These are phyloP conservation scores for Lepidium didymum DNA, from an alignment of 345 rosid genomes.

Conservation along the genomic window DNA sequence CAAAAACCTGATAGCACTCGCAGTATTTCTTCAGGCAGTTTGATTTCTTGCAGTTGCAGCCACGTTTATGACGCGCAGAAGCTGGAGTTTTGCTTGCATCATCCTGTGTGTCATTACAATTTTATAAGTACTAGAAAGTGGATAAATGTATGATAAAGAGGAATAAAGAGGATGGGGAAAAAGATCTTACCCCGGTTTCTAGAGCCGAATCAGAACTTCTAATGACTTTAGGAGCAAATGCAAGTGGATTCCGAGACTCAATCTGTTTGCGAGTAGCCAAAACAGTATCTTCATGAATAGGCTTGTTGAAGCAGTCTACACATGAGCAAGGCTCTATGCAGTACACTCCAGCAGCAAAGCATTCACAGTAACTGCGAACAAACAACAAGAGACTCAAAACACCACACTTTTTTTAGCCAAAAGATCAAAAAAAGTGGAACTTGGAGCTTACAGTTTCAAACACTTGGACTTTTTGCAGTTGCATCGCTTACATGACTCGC, in stretches of 20 bases:
- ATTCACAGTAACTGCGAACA: conserved; percentile 48
- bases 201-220: conserved; percentile 46
- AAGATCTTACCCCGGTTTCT: conserved; percentile 52
- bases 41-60: conserved; percentile 98
- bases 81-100: conserved; percentile 82
- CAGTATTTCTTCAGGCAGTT: conserved; percentile 93
- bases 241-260: conserved; percentile 94
- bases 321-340: conserved; percentile 94
- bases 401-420: neutral
- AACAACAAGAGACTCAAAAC: conserved; percentile 2
- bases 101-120: conserved; percentile 41
- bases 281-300: conserved; percentile 86
- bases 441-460: conserved; percentile 85
- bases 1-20: conserved; percentile 94
- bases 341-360: conserved; percentile 97
- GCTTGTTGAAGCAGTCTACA: conserved; percentile 91
- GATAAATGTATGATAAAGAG: neutral
- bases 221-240: conserved; percentile 98
- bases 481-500: conserved; percentile 79
- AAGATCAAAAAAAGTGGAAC: neutral
- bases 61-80: conserved; percentile 93
- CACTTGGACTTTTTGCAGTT: conserved; percentile 96
- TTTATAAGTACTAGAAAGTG: neutral
- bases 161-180: neutral
- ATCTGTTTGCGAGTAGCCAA: conserved; percentile 94